These are phyloP conservation scores for Hordeum marinum DNA, from an alignment of 176 grass and related monocot genomes.

Conservation along the genomic window DNA sequence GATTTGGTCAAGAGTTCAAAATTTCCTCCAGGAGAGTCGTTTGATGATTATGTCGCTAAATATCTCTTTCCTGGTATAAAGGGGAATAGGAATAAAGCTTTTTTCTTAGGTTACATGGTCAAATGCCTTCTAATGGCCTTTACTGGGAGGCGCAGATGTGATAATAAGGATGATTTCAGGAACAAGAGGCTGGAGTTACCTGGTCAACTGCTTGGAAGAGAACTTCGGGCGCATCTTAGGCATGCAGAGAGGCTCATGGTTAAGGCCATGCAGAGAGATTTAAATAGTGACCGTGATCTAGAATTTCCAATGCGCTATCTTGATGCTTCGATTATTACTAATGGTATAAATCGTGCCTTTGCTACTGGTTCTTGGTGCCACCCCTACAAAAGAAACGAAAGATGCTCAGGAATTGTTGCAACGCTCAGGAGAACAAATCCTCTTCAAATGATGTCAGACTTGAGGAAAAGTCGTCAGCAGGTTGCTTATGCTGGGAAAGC, in stretches of 20 bases:
- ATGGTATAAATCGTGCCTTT: slow-evolving; percentile 85
- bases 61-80: slow-evolving; percentile 71
- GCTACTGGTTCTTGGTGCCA: slow-evolving; percentile 95
- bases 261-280: slow-evolving; percentile 89
- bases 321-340: slow-evolving; percentile 83
- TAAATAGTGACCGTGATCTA: slow-evolving; percentile 71
- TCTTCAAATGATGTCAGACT: slow-evolving; percentile 81
- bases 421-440: slow-evolving; percentile 93
- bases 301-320: slow-evolving; percentile 54
- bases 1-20: slow-evolving; percentile 55
- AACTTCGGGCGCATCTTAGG: slow-evolving; percentile 84
- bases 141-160: slow-evolving; percentile 80
- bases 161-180: slow-evolving; percentile 96
- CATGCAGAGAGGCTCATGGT: slow-evolving; percentile 79
- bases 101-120: slow-evolving; percentile 92
- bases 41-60: slow-evolving; percentile 80
- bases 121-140: slow-evolving; percentile 82
- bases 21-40: slow-evolving; percentile 73
- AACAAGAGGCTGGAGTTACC: slow-evolving; percentile 85
- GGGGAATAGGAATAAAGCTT: slow-evolving; percentile 67
- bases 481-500: slow-evolving; percentile 97
- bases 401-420: slow-evolving; percentile 77
- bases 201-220: slow-evolving; percentile 82
- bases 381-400: slow-evolving; percentile 70
- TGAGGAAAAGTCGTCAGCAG: slow-evolving; percentile 87